Evolutionary conservation across 164 flowering plant genomes (phyloP).

Genomic region (Macadamia tetraphylla): DNA sequence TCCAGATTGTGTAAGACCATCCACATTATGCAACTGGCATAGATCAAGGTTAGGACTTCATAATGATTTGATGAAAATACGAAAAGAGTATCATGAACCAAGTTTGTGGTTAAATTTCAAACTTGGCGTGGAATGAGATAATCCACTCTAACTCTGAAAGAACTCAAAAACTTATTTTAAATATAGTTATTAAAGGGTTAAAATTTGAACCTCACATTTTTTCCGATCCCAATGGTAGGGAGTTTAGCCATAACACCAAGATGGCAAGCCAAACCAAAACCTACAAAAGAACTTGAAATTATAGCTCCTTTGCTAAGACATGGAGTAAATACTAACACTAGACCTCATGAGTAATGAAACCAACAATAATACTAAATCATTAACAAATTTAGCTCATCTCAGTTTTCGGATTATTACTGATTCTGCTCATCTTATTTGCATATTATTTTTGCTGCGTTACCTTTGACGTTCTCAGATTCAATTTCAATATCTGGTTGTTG

Average conservation of each 20-base stretch:
- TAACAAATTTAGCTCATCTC: no score
- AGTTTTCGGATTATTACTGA: no score
- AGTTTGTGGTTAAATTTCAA: background rate
- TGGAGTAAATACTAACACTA: background rate
- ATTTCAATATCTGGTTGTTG: no score
- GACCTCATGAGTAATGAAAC: background rate
- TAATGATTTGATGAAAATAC: background rate
- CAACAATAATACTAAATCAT: no score
- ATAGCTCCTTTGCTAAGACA: background rate
- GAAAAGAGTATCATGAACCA: background rate
- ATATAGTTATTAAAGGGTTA: background rate
- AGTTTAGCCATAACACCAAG: conserved; percentile 73
- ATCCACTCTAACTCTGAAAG: background rate
- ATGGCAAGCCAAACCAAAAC: conserved; percentile 92
- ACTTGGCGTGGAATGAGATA: background rate
- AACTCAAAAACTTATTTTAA: background rate
- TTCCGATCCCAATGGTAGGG: conserved; percentile 85
- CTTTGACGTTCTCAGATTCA: no score
- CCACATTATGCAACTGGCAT: conserved; percentile 80
- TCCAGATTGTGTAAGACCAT: conserved; percentile 60
- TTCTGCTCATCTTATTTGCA: no score
- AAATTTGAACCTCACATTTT: conserved; percentile 52
- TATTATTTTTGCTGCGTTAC: no score
- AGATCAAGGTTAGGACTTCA: conserved; percentile 1
- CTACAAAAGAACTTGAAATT: conserved; percentile 25